These are phyloP conservation scores for Croton laevigatus DNA, from an alignment of 441 rosid genomes.

Conservation along the genomic window DNA sequence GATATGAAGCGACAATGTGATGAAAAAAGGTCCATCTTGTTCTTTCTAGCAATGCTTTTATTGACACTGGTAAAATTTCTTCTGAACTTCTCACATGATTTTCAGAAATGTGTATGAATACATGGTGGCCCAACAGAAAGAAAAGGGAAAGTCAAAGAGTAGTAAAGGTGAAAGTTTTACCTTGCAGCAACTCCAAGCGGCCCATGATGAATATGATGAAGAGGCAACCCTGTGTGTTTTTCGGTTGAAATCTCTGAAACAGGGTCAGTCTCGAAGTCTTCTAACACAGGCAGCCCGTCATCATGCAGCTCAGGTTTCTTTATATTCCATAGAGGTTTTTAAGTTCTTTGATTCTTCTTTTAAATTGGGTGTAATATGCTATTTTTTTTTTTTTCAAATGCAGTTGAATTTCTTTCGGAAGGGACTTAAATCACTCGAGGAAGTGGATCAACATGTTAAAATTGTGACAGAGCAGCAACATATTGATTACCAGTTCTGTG, in stretches of 20 bases:
- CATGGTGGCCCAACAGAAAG: slow-evolving; percentile 77
- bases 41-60: slow-evolving; percentile 14
- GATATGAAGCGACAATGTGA: slow-evolving; percentile 99
- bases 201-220: slow-evolving; percentile 71
- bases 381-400: slow-evolving; percentile 23
- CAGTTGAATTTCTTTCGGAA: slow-evolving; percentile 86
- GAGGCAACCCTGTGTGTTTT: slow-evolving; percentile 86
- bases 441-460: slow-evolving; percentile 67
- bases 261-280: slow-evolving; percentile 91
- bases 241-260: slow-evolving; percentile 87
- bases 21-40: slow-evolving; percentile 71
- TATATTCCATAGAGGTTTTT: neutral
- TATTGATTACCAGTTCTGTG: slow-evolving; percentile 79
- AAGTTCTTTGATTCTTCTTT: slow-evolving; percentile 10
- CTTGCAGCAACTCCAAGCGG: slow-evolving; percentile 62
- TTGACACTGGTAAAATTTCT: slow-evolving; percentile 19
- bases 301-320: slow-evolving; percentile 93
- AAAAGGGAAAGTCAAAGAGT: slow-evolving; percentile 73
- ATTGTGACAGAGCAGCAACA: slow-evolving; percentile 68
- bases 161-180: slow-evolving; percentile 63
- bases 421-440: slow-evolving; percentile 85
- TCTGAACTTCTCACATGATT: slow-evolving; percentile 32
- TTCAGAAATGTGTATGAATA: slow-evolving; percentile 74
- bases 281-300: slow-evolving; percentile 94
- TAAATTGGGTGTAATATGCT: slow-evolving; percentile 15